A percentile compares a stretch with the other conserved stretches of the same genome.
phyloP scores from a whole-genome alignment of 257 asterid species.

The Forsythia suspensa region DNA sequence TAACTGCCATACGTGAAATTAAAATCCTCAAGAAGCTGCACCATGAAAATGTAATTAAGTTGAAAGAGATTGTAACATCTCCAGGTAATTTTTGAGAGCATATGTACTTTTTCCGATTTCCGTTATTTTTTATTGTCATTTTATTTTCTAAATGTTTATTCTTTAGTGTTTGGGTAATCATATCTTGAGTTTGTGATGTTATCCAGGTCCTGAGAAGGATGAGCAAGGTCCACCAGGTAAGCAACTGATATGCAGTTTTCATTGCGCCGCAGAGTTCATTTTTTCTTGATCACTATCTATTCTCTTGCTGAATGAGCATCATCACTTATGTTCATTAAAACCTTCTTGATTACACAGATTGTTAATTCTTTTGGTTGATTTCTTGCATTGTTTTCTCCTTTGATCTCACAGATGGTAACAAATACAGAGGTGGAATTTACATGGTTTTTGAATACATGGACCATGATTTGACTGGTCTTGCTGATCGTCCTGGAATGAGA shows the following conservation, averaged over 20 bases:
- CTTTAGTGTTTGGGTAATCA: not conserved
- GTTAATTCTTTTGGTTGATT: conserved; percentile 12
- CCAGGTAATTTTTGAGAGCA: conserved; percentile 43
- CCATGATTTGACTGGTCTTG: conserved; percentile 89
- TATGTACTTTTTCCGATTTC: not conserved
- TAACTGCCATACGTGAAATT: conserved; percentile 87
- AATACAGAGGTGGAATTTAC: conserved; percentile 84
- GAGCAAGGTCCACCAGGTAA: conserved; percentile 67
- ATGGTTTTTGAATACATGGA: conserved; percentile 98
- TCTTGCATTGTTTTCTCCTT: conserved; percentile 9
- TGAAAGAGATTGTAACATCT: conserved; percentile 88
- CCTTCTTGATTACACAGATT: not conserved
- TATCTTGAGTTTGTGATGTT: conserved; percentile 25
- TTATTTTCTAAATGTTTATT: not conserved
- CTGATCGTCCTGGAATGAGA: conserved; percentile 92
- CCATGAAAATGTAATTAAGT: conserved; percentile 79
- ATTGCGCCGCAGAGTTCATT: not conserved
- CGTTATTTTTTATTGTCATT: not conserved
- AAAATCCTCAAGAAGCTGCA: conserved; percentile 89
- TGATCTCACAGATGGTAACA: conserved; percentile 68
- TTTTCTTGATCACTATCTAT: not conserved
- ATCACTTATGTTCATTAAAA: not conserved
- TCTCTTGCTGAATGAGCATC: not conserved
- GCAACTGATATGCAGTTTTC: not conserved
- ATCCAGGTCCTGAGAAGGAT: conserved; percentile 79